A percentile compares a stretch with the other conserved stretches of the same genome.
These are phyloP conservation scores for Fusarium sp. DNA, from an alignment of 2,329 filamentous ascomycete species.

Conservation along the genomic window DNA sequence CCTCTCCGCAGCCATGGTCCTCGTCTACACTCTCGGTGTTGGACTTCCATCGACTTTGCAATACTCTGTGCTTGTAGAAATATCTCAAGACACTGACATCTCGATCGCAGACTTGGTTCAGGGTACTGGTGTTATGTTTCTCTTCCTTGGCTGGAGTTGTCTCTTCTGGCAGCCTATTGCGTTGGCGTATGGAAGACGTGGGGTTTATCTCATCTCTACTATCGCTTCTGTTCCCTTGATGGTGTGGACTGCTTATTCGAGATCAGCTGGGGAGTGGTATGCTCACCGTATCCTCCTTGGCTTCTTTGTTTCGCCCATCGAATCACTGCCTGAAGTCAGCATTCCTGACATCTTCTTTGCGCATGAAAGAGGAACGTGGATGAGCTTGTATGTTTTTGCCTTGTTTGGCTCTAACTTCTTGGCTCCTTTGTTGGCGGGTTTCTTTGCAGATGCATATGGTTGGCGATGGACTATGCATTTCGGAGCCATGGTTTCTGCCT, in stretches of 20 bases:
- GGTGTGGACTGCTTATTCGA: conserved; percentile 5
- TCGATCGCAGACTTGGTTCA: not conserved
- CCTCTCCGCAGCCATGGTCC: not conserved
- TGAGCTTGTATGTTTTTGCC: conserved; percentile 1
- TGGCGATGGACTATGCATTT: conserved; percentile 9
- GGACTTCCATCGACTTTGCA: not conserved
- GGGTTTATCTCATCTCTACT: conserved; percentile 6
- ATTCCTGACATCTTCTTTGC: conserved; percentile 7
- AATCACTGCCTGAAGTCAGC: not conserved
- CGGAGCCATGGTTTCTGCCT: not conserved
- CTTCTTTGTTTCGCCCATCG: not conserved
- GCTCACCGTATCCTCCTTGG: conserved; percentile 5
- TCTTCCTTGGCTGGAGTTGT: conserved; percentile 7
- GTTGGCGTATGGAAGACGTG: not conserved
- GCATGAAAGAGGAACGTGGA: not conserved
- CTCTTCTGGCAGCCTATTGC: conserved; percentile 15
- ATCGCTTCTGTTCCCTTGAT: not conserved
- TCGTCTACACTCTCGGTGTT: not conserved
- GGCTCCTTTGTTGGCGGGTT: not conserved
- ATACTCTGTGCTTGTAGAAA: conserved; percentile 2
- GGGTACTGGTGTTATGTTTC: conserved; percentile 12
- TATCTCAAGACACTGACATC: not conserved
- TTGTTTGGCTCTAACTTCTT: not conserved
- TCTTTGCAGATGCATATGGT: not conserved
- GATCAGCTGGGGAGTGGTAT: conserved; percentile 4